These are phyloP conservation scores for Phytophthora ramorum DNA, from an alignment of 352 stramenopile species.

Conservation along the genomic window DNA sequence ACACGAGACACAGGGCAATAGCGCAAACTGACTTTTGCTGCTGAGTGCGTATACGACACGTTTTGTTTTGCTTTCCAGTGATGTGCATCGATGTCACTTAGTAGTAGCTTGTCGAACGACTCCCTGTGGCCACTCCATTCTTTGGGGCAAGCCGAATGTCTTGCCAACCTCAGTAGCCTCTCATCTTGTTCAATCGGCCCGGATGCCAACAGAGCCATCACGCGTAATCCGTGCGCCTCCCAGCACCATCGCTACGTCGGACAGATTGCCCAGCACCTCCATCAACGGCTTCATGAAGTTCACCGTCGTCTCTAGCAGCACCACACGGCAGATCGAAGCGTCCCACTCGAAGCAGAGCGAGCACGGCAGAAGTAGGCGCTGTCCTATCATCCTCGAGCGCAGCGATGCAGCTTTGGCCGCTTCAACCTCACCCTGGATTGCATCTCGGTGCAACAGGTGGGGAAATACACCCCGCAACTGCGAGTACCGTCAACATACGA, in stretches of 20 bases:
- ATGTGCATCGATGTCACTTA: too few relatives aligned
- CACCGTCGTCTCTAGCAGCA: constrained; percentile 8
- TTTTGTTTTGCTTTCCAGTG: too few relatives aligned
- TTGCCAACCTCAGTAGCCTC: too few relatives aligned
- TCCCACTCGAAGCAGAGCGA: constrained; percentile 25
- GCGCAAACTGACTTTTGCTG: too few relatives aligned
- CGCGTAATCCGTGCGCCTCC: constrained; percentile 11
- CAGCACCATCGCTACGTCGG: constrained; percentile 11
- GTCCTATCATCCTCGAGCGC: constrained; percentile 10
- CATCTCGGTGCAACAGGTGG: constrained; percentile 1
- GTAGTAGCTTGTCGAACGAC: too few relatives aligned
- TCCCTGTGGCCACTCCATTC: too few relatives aligned
- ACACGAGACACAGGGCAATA: too few relatives aligned
- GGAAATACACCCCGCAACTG: constrained; percentile 16
- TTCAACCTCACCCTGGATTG: constrained; percentile 1
- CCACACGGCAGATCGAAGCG: neutral
- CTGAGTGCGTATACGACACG: too few relatives aligned
- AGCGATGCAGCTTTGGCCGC: neutral
- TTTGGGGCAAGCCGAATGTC: too few relatives aligned
- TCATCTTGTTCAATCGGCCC: neutral
- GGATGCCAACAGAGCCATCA: constrained; percentile 4
- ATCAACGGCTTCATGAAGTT: constrained; percentile 17
- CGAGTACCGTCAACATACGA: too few relatives aligned
- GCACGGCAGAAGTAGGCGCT: constrained; percentile 13
- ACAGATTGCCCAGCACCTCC: constrained; percentile 4